Evolutionary conservation across 371 early-diverging fungal species (phyloP).

Genomic region (Apophysomyces ossiformis): DNA sequence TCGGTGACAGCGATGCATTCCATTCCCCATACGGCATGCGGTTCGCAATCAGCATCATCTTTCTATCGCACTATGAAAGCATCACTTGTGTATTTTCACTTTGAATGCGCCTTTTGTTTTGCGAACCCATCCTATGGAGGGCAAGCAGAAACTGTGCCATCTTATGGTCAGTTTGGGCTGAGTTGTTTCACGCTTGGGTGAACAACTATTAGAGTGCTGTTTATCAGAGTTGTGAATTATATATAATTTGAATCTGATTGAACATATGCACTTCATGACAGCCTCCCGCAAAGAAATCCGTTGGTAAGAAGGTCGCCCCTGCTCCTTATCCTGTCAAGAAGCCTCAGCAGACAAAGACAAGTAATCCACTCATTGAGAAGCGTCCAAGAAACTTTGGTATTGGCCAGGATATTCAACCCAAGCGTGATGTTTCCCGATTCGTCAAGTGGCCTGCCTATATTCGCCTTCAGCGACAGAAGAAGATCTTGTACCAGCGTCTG

Average conservation of each 20-base stretch:
- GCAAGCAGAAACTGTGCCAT: constrained; percentile 1
- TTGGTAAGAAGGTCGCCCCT: constrained; percentile 91
- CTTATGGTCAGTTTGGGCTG: constrained; percentile 18
- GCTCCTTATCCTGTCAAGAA: constrained; percentile 80
- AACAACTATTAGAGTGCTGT: constrained; percentile 33
- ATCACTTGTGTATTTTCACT: not conserved
- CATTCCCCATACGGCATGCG: constrained; percentile 9
- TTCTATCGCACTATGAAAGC: not conserved
- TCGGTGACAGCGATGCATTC: not conserved
- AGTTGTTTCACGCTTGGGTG: constrained; percentile 17
- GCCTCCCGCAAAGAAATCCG: constrained; percentile 62
- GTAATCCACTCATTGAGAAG: constrained; percentile 94
- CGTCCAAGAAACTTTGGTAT: constrained; percentile 91
- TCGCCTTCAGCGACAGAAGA: constrained; percentile 96
- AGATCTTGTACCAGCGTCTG: constrained; percentile 96
- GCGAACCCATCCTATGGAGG: constrained; percentile 9
- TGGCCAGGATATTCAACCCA: constrained; percentile 95
- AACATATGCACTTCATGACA: constrained; percentile 35
- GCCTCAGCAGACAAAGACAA: constrained; percentile 61
- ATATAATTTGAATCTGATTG: constrained; percentile 37
- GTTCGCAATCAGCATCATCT: not conserved
- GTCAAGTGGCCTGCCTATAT: constrained; percentile 98
- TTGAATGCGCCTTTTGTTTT: not conserved
- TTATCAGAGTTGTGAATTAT: constrained; percentile 39
- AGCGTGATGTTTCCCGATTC: constrained; percentile 94